phyloP scores from a whole-genome alignment of 2,329 filamentous ascomycete genomes.

The Penicillium sp. region DNA sequence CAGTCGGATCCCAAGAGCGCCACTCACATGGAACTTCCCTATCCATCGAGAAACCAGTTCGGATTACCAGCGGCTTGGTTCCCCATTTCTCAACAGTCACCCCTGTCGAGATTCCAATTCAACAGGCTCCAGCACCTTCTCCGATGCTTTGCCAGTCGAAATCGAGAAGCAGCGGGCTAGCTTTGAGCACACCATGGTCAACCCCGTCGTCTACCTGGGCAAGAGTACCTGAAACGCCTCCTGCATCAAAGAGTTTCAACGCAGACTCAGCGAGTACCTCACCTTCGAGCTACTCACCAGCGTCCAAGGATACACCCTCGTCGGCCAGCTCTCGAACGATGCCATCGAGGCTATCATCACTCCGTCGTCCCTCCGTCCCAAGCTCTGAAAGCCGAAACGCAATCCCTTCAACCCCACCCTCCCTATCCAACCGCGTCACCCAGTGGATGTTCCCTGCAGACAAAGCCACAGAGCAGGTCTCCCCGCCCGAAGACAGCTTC shows the following conservation, averaged over 20 bases:
- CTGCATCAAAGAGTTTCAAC: not conserved
- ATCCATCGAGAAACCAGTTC: slow-evolving; percentile 21
- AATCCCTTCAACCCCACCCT: slow-evolving; percentile 15
- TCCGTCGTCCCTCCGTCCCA: slow-evolving; percentile 24
- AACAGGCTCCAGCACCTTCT: slow-evolving; percentile 1
- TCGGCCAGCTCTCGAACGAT: slow-evolving; percentile 22
- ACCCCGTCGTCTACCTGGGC: slow-evolving; percentile 1
- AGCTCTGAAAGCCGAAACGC: slow-evolving; percentile 16
- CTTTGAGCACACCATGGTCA: slow-evolving; percentile 2
- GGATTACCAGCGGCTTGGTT: slow-evolving; percentile 26
- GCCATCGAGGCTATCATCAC: slow-evolving; percentile 25
- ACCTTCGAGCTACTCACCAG: slow-evolving; percentile 4
- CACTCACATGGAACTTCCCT: slow-evolving; percentile 26
- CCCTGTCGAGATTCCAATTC: slow-evolving; percentile 5
- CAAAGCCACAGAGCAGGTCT: slow-evolving; percentile 15
- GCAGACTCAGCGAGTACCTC: not conserved
- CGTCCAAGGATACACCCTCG: slow-evolving; percentile 14
- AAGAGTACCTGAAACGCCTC: slow-evolving; percentile 11
- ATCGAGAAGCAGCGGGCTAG: slow-evolving; percentile 13
- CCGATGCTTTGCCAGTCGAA: slow-evolving; percentile 13
- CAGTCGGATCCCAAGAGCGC: slow-evolving; percentile 36
- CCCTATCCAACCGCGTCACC: slow-evolving; percentile 30
- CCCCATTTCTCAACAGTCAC: slow-evolving; percentile 34
- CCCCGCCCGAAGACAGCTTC: slow-evolving; percentile 21
- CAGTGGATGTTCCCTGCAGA: slow-evolving; percentile 34